These are phyloP conservation scores for Russula ochroleuca DNA, from an alignment of 768 basidiomycete genomes.

Conservation along the genomic window DNA sequence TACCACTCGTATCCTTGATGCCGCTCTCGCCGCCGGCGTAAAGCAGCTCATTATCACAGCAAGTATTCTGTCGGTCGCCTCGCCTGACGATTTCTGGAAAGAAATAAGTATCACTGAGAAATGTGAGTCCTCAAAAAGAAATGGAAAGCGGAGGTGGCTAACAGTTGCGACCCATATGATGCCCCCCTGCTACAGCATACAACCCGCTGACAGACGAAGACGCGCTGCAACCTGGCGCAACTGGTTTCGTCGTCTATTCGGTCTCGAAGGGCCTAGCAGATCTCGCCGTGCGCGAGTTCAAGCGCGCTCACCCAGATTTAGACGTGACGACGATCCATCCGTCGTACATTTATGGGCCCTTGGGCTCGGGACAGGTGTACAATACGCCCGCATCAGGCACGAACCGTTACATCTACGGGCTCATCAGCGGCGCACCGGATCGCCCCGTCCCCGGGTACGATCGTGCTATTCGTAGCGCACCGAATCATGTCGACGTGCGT, in stretches of 20 bases:
- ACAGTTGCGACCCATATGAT: too few relatives aligned
- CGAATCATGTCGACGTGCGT: slow-evolving; percentile 32
- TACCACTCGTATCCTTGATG: slow-evolving; percentile 24
- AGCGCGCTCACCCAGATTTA: slow-evolving; percentile 29
- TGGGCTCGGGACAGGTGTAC: slow-evolving; percentile 27
- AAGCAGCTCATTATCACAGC: slow-evolving; percentile 21
- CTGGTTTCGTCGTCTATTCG: slow-evolving; percentile 34
- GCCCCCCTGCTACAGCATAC: slow-evolving; percentile 34
- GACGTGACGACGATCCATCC: slow-evolving; percentile 34
- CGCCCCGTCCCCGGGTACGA: slow-evolving; percentile 27
- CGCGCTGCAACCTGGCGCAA: slow-evolving; percentile 29
- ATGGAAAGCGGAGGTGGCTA: too few relatives aligned
- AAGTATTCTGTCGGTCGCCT: slow-evolving; percentile 7
- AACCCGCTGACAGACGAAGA: slow-evolving; percentile 34
- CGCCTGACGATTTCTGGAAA: neutral
- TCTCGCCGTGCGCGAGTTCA: slow-evolving; percentile 31
- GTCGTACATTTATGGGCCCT: slow-evolving; percentile 33
- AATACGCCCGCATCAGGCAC: slow-evolving; percentile 24
- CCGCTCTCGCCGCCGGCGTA: slow-evolving; percentile 10
- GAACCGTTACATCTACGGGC: slow-evolving; percentile 31
- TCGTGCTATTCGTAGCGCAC: slow-evolving; percentile 17
- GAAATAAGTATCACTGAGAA: slow-evolving; percentile 6
- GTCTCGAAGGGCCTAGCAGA: slow-evolving; percentile 38
- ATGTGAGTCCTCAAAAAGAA: slow-evolving; percentile 1
- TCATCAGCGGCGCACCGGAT: slow-evolving; percentile 27